Conservation (phyloP, 805 yeast species). For the Clavispora santaluciae region DNA sequence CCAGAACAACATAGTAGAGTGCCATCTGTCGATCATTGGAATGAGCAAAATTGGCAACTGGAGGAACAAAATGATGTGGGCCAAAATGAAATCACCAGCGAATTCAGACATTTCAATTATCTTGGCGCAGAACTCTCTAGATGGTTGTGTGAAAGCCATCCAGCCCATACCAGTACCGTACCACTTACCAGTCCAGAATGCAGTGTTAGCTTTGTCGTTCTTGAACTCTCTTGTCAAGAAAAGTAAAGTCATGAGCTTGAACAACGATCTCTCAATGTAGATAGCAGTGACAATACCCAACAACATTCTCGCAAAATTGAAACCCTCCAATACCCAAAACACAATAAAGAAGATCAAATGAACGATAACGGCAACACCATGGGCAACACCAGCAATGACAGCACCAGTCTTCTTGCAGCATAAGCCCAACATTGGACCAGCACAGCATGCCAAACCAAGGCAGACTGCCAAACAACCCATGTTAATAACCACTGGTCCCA, state of each 20-base stretch:
- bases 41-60: conserved; percentile 83
- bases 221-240: conserved; percentile 92
- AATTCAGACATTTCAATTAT: conserved; percentile 90
- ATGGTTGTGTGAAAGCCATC: conserved; percentile 92
- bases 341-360: conserved; percentile 87
- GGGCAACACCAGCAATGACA: conserved; percentile 92
- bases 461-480: conserved; percentile 78
- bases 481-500: conserved; percentile 89
- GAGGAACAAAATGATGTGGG: conserved; percentile 80
- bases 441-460: conserved; percentile 87
- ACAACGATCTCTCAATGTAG: conserved; percentile 80
- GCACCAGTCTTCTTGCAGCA: conserved; percentile 98
- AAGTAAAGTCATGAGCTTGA: conserved; percentile 75
- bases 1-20: conserved; percentile 98
- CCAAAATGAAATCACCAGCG: conserved; percentile 93
- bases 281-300: conserved; percentile 81
- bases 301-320: conserved; percentile 81
- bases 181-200: conserved; percentile 99
- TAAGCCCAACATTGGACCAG: conserved; percentile 91
- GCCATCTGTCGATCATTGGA: conserved; percentile 95
- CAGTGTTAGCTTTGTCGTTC: conserved; percentile 91
- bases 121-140: conserved; percentile 93
- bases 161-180: conserved; percentile 89
- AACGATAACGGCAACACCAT: conserved; percentile 86
- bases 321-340: conserved; percentile 96